Conservation (phyloP, 2,329 filamentous ascomycete genomes). For the Fusarium denticulatum region DNA sequence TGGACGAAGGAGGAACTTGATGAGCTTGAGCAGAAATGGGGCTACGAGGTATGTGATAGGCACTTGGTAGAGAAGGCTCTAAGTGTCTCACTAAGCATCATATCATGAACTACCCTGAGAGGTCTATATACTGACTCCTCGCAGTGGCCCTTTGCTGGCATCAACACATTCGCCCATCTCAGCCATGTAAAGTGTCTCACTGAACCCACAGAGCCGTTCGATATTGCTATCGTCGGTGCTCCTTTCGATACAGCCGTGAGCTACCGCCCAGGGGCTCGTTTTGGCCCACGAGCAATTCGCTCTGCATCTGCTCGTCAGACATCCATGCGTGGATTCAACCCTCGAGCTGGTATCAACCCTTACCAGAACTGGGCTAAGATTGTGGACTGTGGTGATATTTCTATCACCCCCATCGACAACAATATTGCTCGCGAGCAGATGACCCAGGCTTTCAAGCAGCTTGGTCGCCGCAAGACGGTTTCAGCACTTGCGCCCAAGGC, state of each 20-base stretch:
- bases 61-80: not conserved
- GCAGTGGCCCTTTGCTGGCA: constrained; percentile 70
- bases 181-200: constrained; percentile 75
- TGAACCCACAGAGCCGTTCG: constrained; percentile 70
- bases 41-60: constrained; percentile 58
- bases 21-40: constrained; percentile 67
- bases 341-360: constrained; percentile 83
- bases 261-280: constrained; percentile 73
- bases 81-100: not conserved
- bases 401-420: constrained; percentile 88
- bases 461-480: constrained; percentile 58
- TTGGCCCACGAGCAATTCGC: constrained; percentile 88
- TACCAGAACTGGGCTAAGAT: constrained; percentile 84
- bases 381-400: constrained; percentile 91
- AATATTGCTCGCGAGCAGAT: constrained; percentile 83
- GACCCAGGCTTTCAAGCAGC: constrained; percentile 80
- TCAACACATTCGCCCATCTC: constrained; percentile 79
- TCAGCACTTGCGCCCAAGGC: constrained; percentile 52
- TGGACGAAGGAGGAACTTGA: constrained; percentile 62
- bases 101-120: not conserved
- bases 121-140: constrained; percentile 1
- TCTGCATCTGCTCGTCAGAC: constrained; percentile 85
- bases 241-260: constrained; percentile 80
- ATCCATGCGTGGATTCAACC: constrained; percentile 80
- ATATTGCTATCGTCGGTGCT: constrained; percentile 77